A percentile compares a stretch with the other conserved stretches of the same genome.
Evolutionary conservation across 2,329 filamentous ascomycete species (phyloP).

Genomic region (Colletotrichum sp.): DNA sequence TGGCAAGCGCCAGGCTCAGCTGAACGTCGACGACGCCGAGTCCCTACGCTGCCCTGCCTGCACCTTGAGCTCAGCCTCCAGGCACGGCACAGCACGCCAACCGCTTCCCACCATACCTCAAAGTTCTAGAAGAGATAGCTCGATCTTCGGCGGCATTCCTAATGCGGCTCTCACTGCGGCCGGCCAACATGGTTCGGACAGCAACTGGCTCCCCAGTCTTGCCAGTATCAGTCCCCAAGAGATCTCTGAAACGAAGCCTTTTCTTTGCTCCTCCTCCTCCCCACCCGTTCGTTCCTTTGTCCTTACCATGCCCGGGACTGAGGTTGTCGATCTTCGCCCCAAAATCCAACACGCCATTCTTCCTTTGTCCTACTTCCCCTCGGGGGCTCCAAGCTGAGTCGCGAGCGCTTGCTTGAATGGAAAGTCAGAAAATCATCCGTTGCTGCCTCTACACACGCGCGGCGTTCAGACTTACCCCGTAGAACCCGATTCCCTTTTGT

Average conservation of each 20-base stretch:
- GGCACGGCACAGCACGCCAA: neutral
- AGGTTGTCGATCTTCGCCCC: neutral
- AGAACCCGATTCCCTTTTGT: neutral
- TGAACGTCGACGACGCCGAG: neutral
- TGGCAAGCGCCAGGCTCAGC: neutral
- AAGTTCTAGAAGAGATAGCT: neutral
- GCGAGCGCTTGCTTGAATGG: neutral
- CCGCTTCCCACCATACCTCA: neutral
- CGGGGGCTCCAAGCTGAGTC: neutral
- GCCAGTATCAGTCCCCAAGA: neutral
- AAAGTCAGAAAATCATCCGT: neutral
- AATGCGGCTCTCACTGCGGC: neutral
- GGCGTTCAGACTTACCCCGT: neutral
- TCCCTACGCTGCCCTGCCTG: neutral
- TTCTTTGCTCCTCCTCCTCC: neutral
- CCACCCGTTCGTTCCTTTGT: conserved; percentile 1
- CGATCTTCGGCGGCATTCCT: neutral
- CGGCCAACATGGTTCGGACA: neutral
- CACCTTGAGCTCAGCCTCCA: neutral
- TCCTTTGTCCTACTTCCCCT: neutral
- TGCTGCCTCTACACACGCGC: neutral
- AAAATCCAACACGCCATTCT: neutral
- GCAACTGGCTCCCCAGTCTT: neutral
- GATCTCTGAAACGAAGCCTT: neutral
- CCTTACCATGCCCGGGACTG: neutral